phyloP scores from a whole-genome alignment of 1,139 yeast species.

The Lodderomyces pseudojiufengensis region DNA sequence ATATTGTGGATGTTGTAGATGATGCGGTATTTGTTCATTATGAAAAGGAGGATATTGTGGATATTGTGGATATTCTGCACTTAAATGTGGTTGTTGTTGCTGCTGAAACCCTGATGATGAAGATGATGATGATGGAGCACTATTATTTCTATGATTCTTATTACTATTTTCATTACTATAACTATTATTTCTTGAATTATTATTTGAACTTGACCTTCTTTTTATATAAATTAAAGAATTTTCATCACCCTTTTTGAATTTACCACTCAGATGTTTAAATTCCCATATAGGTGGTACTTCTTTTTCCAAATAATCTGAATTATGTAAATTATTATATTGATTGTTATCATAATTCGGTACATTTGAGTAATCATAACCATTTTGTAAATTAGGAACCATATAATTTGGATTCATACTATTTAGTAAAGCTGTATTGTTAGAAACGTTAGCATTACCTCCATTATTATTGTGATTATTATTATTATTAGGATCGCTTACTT shows the following conservation, averaged over 20 bases:
- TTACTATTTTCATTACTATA: conserved; percentile 12
- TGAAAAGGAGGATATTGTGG: not conserved
- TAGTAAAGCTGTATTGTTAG: too few species aligned
- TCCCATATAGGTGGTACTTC: conserved; percentile 61
- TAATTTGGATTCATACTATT: too few species aligned
- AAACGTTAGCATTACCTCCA: too few species aligned
- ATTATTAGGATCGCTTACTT: conserved; percentile 42
- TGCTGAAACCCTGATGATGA: conserved; percentile 6
- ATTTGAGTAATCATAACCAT: too few species aligned
- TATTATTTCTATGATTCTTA: conserved; percentile 1
- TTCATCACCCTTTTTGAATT: conserved; percentile 73
- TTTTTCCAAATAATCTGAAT: conserved; percentile 15
- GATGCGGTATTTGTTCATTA: conserved; percentile 4
- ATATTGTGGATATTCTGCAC: not conserved
- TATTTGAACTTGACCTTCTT: conserved; percentile 48
- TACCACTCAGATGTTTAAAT: conserved; percentile 79
- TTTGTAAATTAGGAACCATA: too few species aligned
- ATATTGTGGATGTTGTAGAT: conserved; percentile 5
- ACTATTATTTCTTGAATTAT: conserved; percentile 19
- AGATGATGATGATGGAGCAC: too few species aligned
- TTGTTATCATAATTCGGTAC: not conserved
- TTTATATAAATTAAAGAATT: conserved; percentile 62
- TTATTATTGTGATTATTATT: conserved; percentile 3
- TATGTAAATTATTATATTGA: not conserved
- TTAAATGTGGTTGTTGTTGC: conserved; percentile 7